Percentiles rank a stretch among this genome's conserved stretches.
phyloP scores from a whole-genome alignment of 257 asterid genomes.

The Plectranthus barbatus region DNA sequence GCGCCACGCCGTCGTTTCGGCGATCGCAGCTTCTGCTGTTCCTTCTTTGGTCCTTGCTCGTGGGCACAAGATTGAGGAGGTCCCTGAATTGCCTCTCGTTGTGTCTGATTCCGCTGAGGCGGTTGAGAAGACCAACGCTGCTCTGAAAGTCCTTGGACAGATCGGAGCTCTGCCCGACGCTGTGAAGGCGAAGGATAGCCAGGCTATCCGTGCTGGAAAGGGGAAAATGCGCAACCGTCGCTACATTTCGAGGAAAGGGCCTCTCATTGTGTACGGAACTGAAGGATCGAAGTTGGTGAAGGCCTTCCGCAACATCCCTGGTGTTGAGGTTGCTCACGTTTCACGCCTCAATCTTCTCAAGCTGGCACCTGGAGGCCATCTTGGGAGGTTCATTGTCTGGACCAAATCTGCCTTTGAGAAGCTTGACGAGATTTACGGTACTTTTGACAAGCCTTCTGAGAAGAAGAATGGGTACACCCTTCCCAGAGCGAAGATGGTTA shows the following conservation, averaged over 20 bases:
- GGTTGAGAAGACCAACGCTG: conserved; percentile 66
- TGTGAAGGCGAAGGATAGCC: conserved; percentile 72
- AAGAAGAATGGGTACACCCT: conserved; percentile 62
- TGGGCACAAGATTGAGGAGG: conserved; percentile 62
- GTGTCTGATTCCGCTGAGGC: conserved; percentile 60
- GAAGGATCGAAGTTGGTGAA: conserved; percentile 73
- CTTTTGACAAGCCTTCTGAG: conserved; percentile 58
- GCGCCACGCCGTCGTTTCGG: too few relatives aligned
- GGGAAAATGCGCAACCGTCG: conserved; percentile 78
- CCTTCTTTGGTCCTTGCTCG: conserved; percentile 68
- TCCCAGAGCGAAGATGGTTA: conserved; percentile 72
- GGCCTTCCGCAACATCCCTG: conserved; percentile 79
- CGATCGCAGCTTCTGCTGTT: too few relatives aligned
- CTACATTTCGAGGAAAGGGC: too few relatives aligned
- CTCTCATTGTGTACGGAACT: conserved; percentile 64
- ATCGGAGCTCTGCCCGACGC: conserved; percentile 70
- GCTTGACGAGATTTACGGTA: conserved; percentile 57
- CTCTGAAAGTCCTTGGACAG: conserved; percentile 43
- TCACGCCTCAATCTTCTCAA: too few relatives aligned
- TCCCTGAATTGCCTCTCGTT: conserved; percentile 69
- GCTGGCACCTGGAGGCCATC: too few relatives aligned
- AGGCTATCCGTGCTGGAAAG: conserved; percentile 55
- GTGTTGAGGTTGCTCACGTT: conserved; percentile 69
- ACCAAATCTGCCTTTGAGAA: conserved; percentile 77
- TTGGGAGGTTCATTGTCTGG: conserved; percentile 77